phyloP scores from a whole-genome alignment of 2,329 filamentous ascomycete genomes.

The Penicillium sp. region DNA sequence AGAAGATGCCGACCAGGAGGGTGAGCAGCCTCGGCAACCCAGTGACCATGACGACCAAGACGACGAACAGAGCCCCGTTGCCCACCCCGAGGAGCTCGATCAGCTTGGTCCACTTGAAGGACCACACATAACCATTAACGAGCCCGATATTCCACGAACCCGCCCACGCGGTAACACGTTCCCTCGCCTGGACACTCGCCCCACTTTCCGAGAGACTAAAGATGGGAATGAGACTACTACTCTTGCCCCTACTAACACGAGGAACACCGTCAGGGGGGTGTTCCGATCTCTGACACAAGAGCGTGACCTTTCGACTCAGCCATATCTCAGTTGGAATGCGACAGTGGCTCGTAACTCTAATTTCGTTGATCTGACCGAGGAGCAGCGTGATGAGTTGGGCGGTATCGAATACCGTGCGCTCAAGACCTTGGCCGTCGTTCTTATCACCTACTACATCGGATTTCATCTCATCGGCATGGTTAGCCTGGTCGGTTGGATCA shows the following conservation, averaged over 20 bases:
- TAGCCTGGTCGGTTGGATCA: conserved; percentile 77
- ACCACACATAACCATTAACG: conserved; percentile 49
- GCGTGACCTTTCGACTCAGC: conserved; percentile 56
- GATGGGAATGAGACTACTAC: conserved; percentile 28
- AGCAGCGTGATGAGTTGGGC: conserved; percentile 90
- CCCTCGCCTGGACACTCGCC: conserved; percentile 38
- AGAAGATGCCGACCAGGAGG: conserved; percentile 42
- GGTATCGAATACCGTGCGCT: conserved; percentile 94
- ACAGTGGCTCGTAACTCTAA: conserved; percentile 91
- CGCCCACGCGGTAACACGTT: conserved; percentile 38
- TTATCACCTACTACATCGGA: conserved; percentile 76
- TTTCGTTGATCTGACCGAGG: conserved; percentile 82
- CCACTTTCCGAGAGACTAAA: conserved; percentile 31
- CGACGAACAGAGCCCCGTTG: background rate
- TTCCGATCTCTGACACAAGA: conserved; percentile 39
- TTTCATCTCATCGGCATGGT: conserved; percentile 76
- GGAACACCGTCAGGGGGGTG: conserved; percentile 33
- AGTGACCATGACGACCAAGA: conserved; percentile 24
- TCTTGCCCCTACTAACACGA: conserved; percentile 25
- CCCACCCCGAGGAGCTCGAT: conserved; percentile 20
- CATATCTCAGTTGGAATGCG: conserved; percentile 91
- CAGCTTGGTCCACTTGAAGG: conserved; percentile 28
- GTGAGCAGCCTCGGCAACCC: conserved; percentile 18
- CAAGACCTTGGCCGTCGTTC: conserved; percentile 76
- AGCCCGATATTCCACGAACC: conserved; percentile 39